Evolutionary conservation across 768 basidiomycete species (phyloP), one percentile per base, ranked within the genome.

Genomic region (Leccinellum albellum): DNA sequence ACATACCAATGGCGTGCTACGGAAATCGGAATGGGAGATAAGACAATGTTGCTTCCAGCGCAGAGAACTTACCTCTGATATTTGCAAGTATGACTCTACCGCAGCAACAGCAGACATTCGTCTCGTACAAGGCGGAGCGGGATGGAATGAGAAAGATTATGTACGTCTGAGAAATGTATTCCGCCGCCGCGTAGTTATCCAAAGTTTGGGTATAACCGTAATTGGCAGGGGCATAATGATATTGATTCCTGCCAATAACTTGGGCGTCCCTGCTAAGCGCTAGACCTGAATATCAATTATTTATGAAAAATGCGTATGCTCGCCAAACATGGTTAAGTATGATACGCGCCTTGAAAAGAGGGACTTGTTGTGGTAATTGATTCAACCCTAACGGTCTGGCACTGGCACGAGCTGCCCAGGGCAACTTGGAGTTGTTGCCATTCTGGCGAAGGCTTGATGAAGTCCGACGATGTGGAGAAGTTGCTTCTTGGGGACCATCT

Each of bases 1-100:
- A 26, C 61, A 55, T 58, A 62, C 62, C 61, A 12, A 63, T 47
- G 14, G 48, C 54, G 3, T 14, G n/a, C 62, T 63, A 44, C 23
- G 32, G n/a, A 10, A 42, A 21, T 21, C 15, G 4, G 4, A 10
- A 21, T 15, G 4, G 6, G 31, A n/a, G 20, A 24, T 48, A 29
- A 51, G 48, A 20, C 3, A 13, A 8, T 6, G 26, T 26, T 26
- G 10, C 13, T n/a, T 21, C 9, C 5, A n/a, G 10, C 42, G 29
- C 9, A 45, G 20, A 35, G 20, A 51, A 49, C 49, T 55, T 45
- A 53, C 61, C 51, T 63, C 60, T 26, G 61, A 61, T 33, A 24
- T 20, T 21, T 31, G 53, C 48, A 63, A 40, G 49, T 61, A 62
- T 10, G 51, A 55, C 31, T 63, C 62, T 6, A 63, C 61, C 44